Conservation (phyloP, 179 eudicot genomes). For the Camellia oleifera region DNA sequence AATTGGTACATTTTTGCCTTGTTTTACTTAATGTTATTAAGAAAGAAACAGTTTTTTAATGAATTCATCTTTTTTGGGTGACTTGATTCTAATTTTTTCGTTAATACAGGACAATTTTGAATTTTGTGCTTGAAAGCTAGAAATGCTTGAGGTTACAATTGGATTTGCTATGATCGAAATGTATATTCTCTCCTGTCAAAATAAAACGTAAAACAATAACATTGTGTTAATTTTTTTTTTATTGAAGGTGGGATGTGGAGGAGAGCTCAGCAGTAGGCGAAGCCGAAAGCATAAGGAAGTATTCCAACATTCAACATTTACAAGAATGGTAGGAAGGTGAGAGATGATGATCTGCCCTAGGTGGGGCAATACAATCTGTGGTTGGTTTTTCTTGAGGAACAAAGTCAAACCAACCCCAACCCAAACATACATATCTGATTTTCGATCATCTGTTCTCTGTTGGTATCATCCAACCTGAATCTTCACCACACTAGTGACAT, state of each 20-base stretch:
- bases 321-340: constrained; percentile 24
- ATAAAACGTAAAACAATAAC: not conserved
- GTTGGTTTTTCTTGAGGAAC: not conserved
- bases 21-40: too few species aligned
- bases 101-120: too few species aligned
- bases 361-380: not conserved
- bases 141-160: not conserved
- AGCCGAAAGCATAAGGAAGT: constrained; percentile 13
- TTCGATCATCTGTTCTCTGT: not conserved
- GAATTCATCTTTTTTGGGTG: too few species aligned
- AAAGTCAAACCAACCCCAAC: not conserved
- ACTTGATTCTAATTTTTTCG: too few species aligned
- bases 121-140: too few species aligned
- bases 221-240: not conserved
- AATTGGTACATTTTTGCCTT: too few species aligned
- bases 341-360: constrained; percentile 13
- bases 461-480: too few species aligned
- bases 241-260: constrained; percentile 27
- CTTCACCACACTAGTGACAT: not conserved
- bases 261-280: constrained; percentile 18
- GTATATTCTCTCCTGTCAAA: not conserved
- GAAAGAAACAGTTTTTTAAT: not conserved
- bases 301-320: constrained; percentile 23
- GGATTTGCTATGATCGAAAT: not conserved
- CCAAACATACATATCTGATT: not conserved